Evolutionary conservation across 78 protist genomes (phyloP).

Genomic region (Isochrysis galbana): DNA sequence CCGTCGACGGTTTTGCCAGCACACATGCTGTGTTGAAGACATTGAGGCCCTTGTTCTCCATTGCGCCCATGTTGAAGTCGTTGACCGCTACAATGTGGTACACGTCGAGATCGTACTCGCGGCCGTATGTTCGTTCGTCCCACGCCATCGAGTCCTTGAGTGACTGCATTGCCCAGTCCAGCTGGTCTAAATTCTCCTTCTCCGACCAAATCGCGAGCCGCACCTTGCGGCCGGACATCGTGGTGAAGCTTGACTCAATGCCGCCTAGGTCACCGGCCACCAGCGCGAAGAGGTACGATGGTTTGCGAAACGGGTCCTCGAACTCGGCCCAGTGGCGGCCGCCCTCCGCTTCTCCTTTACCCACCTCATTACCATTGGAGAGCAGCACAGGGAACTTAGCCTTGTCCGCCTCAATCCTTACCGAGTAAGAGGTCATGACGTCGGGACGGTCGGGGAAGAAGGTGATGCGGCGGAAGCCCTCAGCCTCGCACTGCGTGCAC

Average conservation of each 20-base stretch:
- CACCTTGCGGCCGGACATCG: constrained; percentile 29
- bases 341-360: neutral
- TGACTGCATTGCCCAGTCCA: constrained; percentile 24
- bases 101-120: constrained; percentile 37
- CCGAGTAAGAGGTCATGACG: neutral
- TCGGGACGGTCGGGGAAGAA: constrained; percentile 52
- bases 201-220: constrained; percentile 10
- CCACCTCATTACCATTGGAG: constrained; percentile 42
- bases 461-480: constrained; percentile 47
- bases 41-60: constrained; percentile 56
- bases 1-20: constrained; percentile 43
- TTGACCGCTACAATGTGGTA: constrained; percentile 48
- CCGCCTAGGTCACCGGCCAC: constrained; percentile 8
- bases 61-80: constrained; percentile 60
- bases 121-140: constrained; percentile 18
- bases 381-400: constrained; percentile 18
- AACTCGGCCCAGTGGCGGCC: constrained; percentile 35
- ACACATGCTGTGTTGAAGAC: constrained; percentile 36
- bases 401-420: constrained; percentile 28
- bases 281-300: constrained; percentile 47
- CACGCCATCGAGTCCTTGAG: constrained; percentile 38
- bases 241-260: neutral
- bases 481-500: constrained; percentile 63
- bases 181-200: constrained; percentile 7
- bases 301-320: constrained; percentile 45